Evolutionary conservation across 2,329 filamentous ascomycete species (phyloP), one percentile per base, ranked within the genome.

Genomic region (Bimuria novae-zelandiae): DNA sequence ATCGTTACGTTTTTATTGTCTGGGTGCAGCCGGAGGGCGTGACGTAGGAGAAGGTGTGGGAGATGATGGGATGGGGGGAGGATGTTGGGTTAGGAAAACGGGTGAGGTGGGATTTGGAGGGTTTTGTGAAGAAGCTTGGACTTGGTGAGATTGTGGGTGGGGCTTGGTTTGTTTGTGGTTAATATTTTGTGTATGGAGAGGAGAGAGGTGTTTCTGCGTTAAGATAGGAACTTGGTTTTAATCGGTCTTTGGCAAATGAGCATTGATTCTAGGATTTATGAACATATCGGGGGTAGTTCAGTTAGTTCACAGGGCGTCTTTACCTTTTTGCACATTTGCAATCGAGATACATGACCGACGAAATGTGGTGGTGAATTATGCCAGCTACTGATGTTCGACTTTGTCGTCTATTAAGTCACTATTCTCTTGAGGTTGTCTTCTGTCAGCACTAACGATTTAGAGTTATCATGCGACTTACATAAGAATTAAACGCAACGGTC

Each of bases 1-100:
- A 59, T 33, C 46, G 53, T 16, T 59, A 59, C 27, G 46, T 56
- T 2, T 57, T 59, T 19, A 12, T 56, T 14, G 17, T 56, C n/a
- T 59, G 47, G 40, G 53, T 51, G 37, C 56, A 59, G 30, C 54
- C 56, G 23, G 49, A 56, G 12, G 49, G 40, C 10, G 27, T 59
- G 7, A 45, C 49, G 11, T 30, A 41, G 19, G 47, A 46, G 22
- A 50, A 42, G 19, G 32, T 53, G 17, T 39, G 35, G 41, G 39
- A 37, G n/a, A 6, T 33, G 29, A 21, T 57, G 41, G 48, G 7
- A 4, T 33, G 30, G 30, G 30, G 30, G 30, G 30, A 33, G 14
- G 17, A 47, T 11, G 42, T 51, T 2, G 47, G 46, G 1, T 27
- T 54, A 29, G 7, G 25, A 6, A n/a, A 40, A 23, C 32, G 54